Conservation (phyloP, 2,329 filamentous ascomycete species). For the Trichophyton equinum region DNA sequence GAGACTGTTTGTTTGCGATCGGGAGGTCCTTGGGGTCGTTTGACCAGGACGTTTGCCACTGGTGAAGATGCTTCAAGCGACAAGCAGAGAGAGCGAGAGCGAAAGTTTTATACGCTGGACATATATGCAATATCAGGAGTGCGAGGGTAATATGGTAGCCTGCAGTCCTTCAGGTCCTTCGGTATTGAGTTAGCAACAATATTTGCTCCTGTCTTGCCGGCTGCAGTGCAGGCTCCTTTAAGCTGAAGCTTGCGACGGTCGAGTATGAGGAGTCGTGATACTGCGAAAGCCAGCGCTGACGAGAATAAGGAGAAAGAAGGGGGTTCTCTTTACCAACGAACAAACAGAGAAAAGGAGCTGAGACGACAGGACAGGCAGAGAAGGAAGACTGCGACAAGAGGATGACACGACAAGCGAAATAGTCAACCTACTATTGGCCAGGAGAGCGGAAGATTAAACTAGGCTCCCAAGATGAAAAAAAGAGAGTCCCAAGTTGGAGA, state of each 20-base stretch:
- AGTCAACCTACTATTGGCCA: not conserved
- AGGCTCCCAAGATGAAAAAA: not conserved
- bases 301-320: not conserved
- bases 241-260: not conserved
- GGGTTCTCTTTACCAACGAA: too few relatives aligned
- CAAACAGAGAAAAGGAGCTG: not conserved
- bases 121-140: not conserved
- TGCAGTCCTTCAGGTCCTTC: not conserved
- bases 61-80: not conserved
- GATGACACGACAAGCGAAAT: slow-evolving; percentile 1
- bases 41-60: not conserved
- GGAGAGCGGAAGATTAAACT: not conserved
- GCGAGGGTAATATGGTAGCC: not conserved
- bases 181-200: not conserved
- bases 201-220: not conserved
- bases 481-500: too few relatives aligned
- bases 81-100: not conserved
- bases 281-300: not conserved
- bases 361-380: not conserved
- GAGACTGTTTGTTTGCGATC: not conserved
- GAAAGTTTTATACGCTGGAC: not conserved
- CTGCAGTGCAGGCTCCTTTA: not conserved
- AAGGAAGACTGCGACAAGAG: not conserved
- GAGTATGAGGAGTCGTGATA: not conserved
- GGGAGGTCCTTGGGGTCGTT: not conserved